Conservation (phyloP, 2,329 filamentous ascomycete genomes). For the Scedosporium boydii region DNA sequence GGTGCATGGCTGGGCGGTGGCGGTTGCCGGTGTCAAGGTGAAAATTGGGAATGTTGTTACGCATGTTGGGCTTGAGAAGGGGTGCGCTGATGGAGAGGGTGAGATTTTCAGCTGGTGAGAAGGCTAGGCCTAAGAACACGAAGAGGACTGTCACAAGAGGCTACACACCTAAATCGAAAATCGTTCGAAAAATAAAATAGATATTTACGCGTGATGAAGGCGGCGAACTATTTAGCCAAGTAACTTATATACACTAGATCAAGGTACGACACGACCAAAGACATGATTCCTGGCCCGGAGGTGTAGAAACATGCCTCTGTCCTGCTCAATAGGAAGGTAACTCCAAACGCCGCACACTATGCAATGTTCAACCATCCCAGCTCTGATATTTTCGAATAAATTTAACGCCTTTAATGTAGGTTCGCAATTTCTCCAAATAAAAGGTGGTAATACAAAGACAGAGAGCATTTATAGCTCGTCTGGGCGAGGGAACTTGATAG, state of each 20-base stretch:
- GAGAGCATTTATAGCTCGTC: slow-evolving; percentile 30
- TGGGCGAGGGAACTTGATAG: slow-evolving; percentile 30
- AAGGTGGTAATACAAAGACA: background rate
- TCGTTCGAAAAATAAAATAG: background rate
- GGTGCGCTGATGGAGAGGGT: background rate
- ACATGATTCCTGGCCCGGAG: background rate
- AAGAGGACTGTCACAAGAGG: no score
- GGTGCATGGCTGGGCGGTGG: slow-evolving; percentile 35
- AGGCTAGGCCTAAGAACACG: background rate
- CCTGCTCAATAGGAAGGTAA: background rate
- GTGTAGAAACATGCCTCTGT: background rate
- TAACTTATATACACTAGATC: background rate
- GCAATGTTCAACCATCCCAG: background rate
- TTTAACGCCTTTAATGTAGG: background rate
- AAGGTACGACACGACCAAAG: background rate
- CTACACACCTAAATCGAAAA: background rate
- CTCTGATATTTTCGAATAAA: background rate
- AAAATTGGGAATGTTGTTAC: slow-evolving; percentile 64
- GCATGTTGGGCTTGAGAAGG: slow-evolving; percentile 1
- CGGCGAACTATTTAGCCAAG: background rate
- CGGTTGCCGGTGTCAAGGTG: slow-evolving; percentile 54
- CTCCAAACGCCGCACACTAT: background rate
- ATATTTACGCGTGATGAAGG: background rate
- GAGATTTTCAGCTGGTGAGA: background rate
- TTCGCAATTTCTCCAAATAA: background rate